phyloP scores from a whole-genome alignment of 2,329 filamentous ascomycete species.

The Dactylellina leptospora region DNA sequence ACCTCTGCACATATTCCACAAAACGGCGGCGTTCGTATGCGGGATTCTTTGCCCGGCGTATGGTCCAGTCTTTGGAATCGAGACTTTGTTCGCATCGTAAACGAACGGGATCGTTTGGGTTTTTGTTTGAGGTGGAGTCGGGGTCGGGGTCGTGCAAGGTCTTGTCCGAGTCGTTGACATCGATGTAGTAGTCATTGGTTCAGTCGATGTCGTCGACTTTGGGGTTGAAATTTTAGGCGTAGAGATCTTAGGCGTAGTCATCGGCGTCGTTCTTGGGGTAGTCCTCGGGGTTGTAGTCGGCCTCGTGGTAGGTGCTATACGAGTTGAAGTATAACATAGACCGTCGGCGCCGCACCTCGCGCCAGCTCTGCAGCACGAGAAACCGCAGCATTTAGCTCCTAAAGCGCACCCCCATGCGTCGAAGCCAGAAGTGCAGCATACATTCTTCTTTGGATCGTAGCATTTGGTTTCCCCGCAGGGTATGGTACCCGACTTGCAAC shows the following conservation, averaged over 20 bases:
- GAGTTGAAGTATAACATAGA: slow-evolving; percentile 1
- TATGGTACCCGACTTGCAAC: neutral
- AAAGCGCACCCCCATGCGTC: neutral
- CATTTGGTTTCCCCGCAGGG: slow-evolving; percentile 6
- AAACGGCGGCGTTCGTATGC: slow-evolving; percentile 17
- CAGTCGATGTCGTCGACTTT: neutral
- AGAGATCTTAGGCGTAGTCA: neutral
- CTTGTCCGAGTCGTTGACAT: slow-evolving; percentile 6
- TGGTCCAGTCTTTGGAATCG: slow-evolving; percentile 11
- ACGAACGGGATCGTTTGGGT: slow-evolving; percentile 22
- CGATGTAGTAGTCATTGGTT: neutral
- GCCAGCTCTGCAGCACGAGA: neutral
- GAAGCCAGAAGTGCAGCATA: slow-evolving; percentile 7
- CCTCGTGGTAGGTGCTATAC: neutral
- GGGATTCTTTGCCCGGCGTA: slow-evolving; percentile 18
- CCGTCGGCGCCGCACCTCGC: slow-evolving; percentile 9
- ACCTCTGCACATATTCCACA: slow-evolving; percentile 23
- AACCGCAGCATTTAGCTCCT: neutral
- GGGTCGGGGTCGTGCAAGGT: slow-evolving; percentile 12
- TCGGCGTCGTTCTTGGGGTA: slow-evolving; percentile 6
- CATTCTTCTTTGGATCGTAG: neutral
- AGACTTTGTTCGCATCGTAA: slow-evolving; percentile 17
- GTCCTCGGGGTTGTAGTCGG: neutral
- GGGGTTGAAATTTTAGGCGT: slow-evolving; percentile 6
- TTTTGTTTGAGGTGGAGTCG: slow-evolving; percentile 8